Conservation (phyloP, 2,329 filamentous ascomycete genomes). For the Alternaria brassicae region DNA sequence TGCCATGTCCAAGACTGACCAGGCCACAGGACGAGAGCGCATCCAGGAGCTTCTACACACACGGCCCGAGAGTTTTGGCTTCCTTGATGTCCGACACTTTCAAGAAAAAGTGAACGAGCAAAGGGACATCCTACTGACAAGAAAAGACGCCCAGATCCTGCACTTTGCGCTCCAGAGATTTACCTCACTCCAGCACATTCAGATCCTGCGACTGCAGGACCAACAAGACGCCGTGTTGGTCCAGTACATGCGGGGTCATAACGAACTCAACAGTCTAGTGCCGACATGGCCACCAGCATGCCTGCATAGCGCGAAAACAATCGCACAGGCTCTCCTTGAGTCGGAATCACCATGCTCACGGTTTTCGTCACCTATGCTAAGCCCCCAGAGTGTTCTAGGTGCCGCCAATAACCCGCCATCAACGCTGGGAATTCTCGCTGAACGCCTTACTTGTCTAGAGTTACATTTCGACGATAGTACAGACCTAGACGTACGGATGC, state of each 20-base stretch:
- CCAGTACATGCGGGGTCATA: slow-evolving; percentile 59
- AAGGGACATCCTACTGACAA: slow-evolving; percentile 57
- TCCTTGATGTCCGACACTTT: slow-evolving; percentile 52
- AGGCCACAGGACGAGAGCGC: slow-evolving; percentile 48
- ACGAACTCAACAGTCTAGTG: slow-evolving; percentile 56
- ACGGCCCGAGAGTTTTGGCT: slow-evolving; percentile 45
- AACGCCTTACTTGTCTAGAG: slow-evolving; percentile 67
- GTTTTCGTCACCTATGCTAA: slow-evolving; percentile 69
- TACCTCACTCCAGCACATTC: slow-evolving; percentile 67
- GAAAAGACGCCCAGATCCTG: slow-evolving; percentile 61
- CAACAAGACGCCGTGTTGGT: slow-evolving; percentile 63
- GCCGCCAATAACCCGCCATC: slow-evolving; percentile 58
- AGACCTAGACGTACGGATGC: slow-evolving; percentile 65
- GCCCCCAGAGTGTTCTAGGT: slow-evolving; percentile 63
- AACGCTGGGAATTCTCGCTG: slow-evolving; percentile 60
- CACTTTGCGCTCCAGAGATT: slow-evolving; percentile 65
- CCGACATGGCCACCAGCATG: slow-evolving; percentile 69
- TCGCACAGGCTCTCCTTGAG: slow-evolving; percentile 64
- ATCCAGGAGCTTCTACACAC: slow-evolving; percentile 51
- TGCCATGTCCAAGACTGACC: slow-evolving; percentile 26
- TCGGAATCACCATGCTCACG: slow-evolving; percentile 64
- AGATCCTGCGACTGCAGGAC: slow-evolving; percentile 69
- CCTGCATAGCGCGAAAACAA: slow-evolving; percentile 65
- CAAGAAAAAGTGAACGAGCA: slow-evolving; percentile 59
- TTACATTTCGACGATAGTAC: slow-evolving; percentile 67